A percentile compares a stretch with the other conserved stretches of the same genome.
These are phyloP conservation scores for Paramecium primaurelia DNA, from an alignment of 73 alveolate species.

Conservation along the genomic window DNA sequence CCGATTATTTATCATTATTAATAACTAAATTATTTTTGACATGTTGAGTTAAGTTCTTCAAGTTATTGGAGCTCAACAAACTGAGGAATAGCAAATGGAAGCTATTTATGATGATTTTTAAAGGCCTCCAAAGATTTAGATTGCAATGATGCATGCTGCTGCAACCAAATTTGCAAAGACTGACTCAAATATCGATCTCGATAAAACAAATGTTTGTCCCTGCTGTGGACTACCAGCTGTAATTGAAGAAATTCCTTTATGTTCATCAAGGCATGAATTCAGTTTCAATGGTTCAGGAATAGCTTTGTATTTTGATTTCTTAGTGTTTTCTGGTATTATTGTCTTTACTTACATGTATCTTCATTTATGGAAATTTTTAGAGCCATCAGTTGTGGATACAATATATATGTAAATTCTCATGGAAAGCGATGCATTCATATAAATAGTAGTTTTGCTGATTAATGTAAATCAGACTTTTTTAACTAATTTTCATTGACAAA, in stretches of 20 bases:
- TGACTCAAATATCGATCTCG: not conserved
- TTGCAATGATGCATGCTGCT: constrained; percentile 13
- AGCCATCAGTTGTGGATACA: not conserved
- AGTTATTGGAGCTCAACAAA: not conserved
- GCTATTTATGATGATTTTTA: not conserved
- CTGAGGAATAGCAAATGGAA: not conserved
- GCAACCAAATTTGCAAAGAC: not conserved
- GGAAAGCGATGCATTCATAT: not conserved
- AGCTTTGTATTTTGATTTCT: not conserved
- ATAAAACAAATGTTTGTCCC: constrained; percentile 15
- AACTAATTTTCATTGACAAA: not conserved
- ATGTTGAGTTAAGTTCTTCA: not conserved
- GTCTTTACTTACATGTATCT: not conserved
- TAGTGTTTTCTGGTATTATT: not conserved
- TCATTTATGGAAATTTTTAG: not conserved
- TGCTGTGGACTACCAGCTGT: constrained; percentile 17
- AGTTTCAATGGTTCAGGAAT: constrained; percentile 25
- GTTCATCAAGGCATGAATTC: not conserved
- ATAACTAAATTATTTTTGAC: not conserved
- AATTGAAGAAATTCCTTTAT: not conserved
- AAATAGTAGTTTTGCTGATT: not conserved
- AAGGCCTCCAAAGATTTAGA: constrained; percentile 12
- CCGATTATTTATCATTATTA: too few species aligned
- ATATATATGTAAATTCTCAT: not conserved
- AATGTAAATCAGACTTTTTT: not conserved